Evolutionary conservation across 306 rosid genomes (phyloP), one percentile per base, ranked within the genome.

Genomic region (Coriaria nepalensis): DNA sequence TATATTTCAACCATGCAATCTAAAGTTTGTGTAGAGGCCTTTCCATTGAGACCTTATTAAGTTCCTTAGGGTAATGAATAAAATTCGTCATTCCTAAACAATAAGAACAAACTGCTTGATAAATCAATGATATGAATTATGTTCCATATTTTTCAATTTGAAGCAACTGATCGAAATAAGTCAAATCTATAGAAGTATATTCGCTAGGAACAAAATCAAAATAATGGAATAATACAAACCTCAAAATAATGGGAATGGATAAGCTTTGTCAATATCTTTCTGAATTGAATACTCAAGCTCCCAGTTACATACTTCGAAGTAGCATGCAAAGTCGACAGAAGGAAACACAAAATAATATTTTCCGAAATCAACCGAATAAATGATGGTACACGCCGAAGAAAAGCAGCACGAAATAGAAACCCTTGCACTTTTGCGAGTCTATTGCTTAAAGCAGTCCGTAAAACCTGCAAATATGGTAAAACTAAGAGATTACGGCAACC

Each of bases 371-470:
- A 40, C 61, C 81, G 85, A 9, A 92, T 58, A 71, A 92, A 92
- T 62, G 82, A 59, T 43, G 98, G 98, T 13, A 76, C 86, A 10
- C 96, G 98, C 35, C 94, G 93, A 67, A 92, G 98, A 70, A 92
- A 92, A 46, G 98, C 98, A 53, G 98, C 92, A 56, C 98, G 95
- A 62, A 92, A 92, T 61, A 92, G 74, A 75, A 92, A 92, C 54
- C 98, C 98, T 79, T 92, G 98, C 45, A 92, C 98, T 82, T 85
- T 92, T n/a, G 98, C 98, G n/a, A 92, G 86, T 72, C 98, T 77
- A 78, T 92, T 92, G 81, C 96, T 80, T 79, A 92, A 64, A 69
- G 94, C 64, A 68, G 96, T 81, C 45, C 98, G 85, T 50, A 92
- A 59, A 57, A 75, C 83, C 98, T 92, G 81, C 55, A 79, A 77